Conservation (phyloP, 257 asterid species). For the Penstemon davidsonii region DNA sequence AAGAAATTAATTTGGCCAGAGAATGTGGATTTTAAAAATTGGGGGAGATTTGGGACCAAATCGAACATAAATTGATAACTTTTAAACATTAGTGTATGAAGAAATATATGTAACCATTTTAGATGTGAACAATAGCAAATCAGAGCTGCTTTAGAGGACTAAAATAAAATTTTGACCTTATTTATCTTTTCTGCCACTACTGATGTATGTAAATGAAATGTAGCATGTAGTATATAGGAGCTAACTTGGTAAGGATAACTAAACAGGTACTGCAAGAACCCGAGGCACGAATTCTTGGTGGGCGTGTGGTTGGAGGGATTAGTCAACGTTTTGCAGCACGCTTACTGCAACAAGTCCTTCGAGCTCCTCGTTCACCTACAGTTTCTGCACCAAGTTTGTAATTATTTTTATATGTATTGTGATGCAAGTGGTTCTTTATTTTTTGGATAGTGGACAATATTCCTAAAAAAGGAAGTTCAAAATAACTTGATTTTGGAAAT, state of each 20-base stretch:
- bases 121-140: too few relatives aligned
- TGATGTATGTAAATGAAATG: background rate
- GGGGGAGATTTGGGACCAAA: too few relatives aligned
- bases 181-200: constrained; percentile 1
- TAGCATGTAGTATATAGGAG: background rate
- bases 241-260: constrained; percentile 27
- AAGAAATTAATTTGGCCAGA: too few relatives aligned
- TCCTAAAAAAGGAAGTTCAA: background rate
- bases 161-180: too few relatives aligned
- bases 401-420: background rate
- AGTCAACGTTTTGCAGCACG: constrained; percentile 97
- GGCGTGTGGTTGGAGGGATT: constrained; percentile 94
- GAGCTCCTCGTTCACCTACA: constrained; percentile 66
- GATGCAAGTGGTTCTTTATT: constrained; percentile 26
- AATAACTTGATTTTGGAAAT: background rate
- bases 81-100: too few relatives aligned
- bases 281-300: constrained; percentile 80
- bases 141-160: too few relatives aligned
- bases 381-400: constrained; percentile 36
- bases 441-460: background rate
- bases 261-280: constrained; percentile 92
- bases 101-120: too few relatives aligned
- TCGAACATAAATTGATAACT: too few relatives aligned
- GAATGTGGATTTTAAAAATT: too few relatives aligned
- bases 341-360: constrained; percentile 88